A percentile compares a stretch with the other conserved stretches of the same genome.
Evolutionary conservation across 1,284 basidiomycete genomes (phyloP).

Genomic region (Somion occarium): DNA sequence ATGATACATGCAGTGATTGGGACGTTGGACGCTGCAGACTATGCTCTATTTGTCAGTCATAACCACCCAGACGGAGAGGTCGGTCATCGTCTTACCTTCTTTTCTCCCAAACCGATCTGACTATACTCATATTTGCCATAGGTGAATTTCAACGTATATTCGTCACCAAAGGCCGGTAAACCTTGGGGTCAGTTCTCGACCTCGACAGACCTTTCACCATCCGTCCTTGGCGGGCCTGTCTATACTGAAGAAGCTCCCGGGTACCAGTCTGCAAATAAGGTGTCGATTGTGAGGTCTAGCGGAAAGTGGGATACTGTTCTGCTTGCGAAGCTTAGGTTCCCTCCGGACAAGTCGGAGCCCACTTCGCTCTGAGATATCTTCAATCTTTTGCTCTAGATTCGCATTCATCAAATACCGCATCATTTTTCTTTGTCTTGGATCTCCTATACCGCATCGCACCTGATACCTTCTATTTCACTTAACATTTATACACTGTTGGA

Average conservation of each 20-base stretch:
- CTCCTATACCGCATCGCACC: no score
- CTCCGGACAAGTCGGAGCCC: conserved; percentile 13
- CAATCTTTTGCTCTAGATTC: no score
- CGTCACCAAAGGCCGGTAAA: conserved; percentile 41
- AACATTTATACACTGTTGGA: no score
- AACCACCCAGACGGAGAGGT: conserved; percentile 61
- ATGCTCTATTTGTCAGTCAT: conserved; percentile 67
- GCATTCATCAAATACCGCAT: no score
- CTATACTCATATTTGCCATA: conserved; percentile 14
- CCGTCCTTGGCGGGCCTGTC: conserved; percentile 31
- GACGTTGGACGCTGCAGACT: conserved; percentile 60
- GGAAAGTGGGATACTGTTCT: conserved; percentile 41
- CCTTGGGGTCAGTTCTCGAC: conserved; percentile 69
- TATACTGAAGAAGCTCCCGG: conserved; percentile 33
- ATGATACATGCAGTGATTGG: conserved; percentile 53
- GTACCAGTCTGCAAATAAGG: conserved; percentile 36
- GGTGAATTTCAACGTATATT: conserved; percentile 65
- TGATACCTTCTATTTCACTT: no score
- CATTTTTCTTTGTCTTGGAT: no score
- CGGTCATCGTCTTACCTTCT: conserved; percentile 11
- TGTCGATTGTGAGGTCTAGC: conserved; percentile 33
- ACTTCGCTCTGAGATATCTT: conserved; percentile 14
- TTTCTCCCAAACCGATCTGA: background rate
- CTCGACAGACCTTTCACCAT: conserved; percentile 32
- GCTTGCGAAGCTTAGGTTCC: conserved; percentile 14